Percentiles rank a stretch among this genome's conserved stretches.
Evolutionary conservation across 805 yeast species (phyloP).

Genomic region (Helenozyma rhizophorensis): DNA sequence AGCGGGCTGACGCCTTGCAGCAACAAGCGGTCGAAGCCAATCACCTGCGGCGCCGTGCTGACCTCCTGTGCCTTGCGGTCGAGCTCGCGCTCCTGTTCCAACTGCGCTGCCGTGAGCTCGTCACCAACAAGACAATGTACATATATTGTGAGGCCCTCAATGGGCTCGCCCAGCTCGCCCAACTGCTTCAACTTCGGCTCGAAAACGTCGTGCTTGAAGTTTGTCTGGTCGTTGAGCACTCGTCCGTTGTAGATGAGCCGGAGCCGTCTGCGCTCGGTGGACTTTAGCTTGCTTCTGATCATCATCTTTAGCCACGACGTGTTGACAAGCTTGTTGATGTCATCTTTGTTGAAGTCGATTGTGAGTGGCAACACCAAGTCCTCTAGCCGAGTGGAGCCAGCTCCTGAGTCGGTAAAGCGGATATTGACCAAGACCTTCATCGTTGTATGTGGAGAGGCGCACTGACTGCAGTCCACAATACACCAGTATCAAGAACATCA

Average conservation of each 20-base stretch:
- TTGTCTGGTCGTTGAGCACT: constrained; percentile 53
- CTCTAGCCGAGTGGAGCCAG: constrained; percentile 14
- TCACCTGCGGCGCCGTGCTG: constrained; percentile 59
- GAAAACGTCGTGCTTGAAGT: constrained; percentile 48
- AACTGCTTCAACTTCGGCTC: constrained; percentile 23
- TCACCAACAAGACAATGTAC: constrained; percentile 81
- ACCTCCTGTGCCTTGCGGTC: constrained; percentile 49
- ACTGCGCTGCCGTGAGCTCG: constrained; percentile 47
- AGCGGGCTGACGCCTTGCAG: constrained; percentile 79
- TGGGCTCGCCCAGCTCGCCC: constrained; percentile 8
- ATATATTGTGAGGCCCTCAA: constrained; percentile 37
- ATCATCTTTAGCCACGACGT: constrained; percentile 27
- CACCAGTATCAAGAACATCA: no score
- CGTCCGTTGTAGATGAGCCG: constrained; percentile 68
- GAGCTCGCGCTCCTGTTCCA: constrained; percentile 54
- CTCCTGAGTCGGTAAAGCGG: constrained; percentile 27
- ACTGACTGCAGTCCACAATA: neutral
- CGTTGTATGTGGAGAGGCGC: neutral
- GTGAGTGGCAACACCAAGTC: constrained; percentile 29
- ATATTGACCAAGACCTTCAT: constrained; percentile 25
- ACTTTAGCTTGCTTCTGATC: constrained; percentile 22
- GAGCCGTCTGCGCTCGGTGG: constrained; percentile 37
- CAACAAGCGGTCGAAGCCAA: constrained; percentile 81
- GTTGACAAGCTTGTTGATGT: constrained; percentile 27
- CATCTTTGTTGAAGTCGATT: constrained; percentile 25